A percentile compares a stretch with the other conserved stretches of the same genome.
These are phyloP conservation scores for Populus tomentosa DNA, from an alignment of 441 rosid species.

Conservation along the genomic window DNA sequence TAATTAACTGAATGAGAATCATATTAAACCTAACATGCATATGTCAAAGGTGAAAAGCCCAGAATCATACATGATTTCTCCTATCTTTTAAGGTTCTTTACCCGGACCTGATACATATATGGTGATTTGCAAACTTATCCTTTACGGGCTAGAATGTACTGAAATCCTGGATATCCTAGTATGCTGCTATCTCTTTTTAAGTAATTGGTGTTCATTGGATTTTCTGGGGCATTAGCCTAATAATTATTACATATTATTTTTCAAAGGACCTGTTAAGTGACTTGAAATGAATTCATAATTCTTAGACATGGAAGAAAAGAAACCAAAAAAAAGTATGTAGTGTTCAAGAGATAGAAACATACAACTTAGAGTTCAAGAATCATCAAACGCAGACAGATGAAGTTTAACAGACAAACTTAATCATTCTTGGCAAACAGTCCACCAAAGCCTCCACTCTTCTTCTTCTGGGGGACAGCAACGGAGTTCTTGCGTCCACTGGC, in stretches of 20 bases:
- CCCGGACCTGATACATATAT: too few species aligned
- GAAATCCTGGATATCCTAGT: too few species aligned
- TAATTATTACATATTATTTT: too few species aligned
- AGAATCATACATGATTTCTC: too few species aligned
- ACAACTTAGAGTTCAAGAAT: constrained; percentile 23
- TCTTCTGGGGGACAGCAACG: constrained; percentile 56
- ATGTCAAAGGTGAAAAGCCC: too few species aligned
- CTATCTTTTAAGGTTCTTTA: too few species aligned
- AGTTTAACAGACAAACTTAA: not conserved
- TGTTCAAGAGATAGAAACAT: constrained; percentile 12
- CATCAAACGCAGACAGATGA: not conserved
- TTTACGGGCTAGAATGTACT: too few species aligned
- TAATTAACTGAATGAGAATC: too few species aligned
- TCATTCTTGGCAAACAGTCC: constrained; percentile 65
- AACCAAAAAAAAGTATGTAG: constrained; percentile 5
- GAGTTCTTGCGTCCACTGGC: constrained; percentile 42
- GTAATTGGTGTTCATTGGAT: not conserved
- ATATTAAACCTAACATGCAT: too few species aligned
- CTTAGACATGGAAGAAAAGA: not conserved
- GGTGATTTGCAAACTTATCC: too few species aligned
- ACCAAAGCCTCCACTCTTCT: constrained; percentile 42
- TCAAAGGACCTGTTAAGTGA: not conserved
- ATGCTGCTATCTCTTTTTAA: too few species aligned
- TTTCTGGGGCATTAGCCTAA: too few species aligned
- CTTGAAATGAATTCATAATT: constrained; percentile 8